These are phyloP conservation scores for Pleomassaria siparia DNA, from an alignment of 2,329 filamentous ascomycete genomes.

Conservation along the genomic window DNA sequence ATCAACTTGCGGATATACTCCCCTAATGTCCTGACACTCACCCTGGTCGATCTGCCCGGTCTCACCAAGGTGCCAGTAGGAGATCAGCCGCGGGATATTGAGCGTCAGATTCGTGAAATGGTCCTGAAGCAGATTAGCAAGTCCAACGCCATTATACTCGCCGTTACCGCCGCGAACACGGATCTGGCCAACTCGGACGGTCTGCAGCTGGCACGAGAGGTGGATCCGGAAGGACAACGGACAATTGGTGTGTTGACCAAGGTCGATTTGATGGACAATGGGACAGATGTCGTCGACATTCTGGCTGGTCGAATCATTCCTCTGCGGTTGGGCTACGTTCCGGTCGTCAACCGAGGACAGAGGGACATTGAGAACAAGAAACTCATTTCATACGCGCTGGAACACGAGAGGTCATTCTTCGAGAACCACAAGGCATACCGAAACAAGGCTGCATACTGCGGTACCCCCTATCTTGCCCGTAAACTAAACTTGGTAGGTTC, in stretches of 20 bases:
- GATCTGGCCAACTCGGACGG: constrained; percentile 99
- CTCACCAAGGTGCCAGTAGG: constrained; percentile 96
- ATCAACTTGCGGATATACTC: constrained; percentile 99
- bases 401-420: constrained; percentile 95
- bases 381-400: constrained; percentile 84
- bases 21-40: constrained; percentile 94
- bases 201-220: constrained; percentile 91
- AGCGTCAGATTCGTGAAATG: constrained; percentile 96
- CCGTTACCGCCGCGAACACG: constrained; percentile 94
- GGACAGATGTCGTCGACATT: constrained; percentile 98
- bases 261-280: constrained; percentile 98
- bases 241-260: constrained; percentile 99
- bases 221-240: constrained; percentile 94
- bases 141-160: constrained; percentile 95
- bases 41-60: constrained; percentile 92
- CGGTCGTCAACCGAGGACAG: constrained; percentile 96
- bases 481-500: constrained; percentile 80
- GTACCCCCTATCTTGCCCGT: constrained; percentile 92
- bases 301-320: constrained; percentile 96
- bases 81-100: constrained; percentile 94
- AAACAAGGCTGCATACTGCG: constrained; percentile 98
- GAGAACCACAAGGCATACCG: constrained; percentile 98
- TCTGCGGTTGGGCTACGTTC: constrained; percentile 89
- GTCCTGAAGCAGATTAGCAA: constrained; percentile 98
- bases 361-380: constrained; percentile 99